Evolutionary conservation across 106 monocot genomes (phyloP).

Genomic region (Acorus calamus): DNA sequence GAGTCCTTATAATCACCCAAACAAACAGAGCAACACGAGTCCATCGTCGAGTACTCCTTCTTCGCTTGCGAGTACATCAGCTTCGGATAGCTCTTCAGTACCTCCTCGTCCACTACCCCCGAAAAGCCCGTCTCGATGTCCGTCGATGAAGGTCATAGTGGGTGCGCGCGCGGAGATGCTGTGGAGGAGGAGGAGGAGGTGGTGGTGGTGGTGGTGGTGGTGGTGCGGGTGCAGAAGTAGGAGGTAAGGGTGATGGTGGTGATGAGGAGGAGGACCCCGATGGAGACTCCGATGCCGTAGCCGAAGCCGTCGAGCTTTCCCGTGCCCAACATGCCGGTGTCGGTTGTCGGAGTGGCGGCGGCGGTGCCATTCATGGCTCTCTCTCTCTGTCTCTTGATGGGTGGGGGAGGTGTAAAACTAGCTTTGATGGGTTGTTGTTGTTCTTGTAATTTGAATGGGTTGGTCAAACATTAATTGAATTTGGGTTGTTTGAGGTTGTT

Average conservation of each 20-base stretch:
- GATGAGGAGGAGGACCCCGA: constrained; percentile 55
- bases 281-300: constrained; percentile 54
- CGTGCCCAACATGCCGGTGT: constrained; percentile 8
- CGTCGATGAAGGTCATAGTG: not conserved
- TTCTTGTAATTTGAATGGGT: too few species aligned
- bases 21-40: constrained; percentile 46
- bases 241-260: constrained; percentile 34
- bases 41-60: not conserved
- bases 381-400: not conserved
- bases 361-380: not conserved
- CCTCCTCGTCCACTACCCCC: constrained; percentile 9
- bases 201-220: not conserved
- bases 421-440: too few species aligned
- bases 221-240: constrained; percentile 46
- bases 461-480: too few species aligned
- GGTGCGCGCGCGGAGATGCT: not conserved
- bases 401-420: too few species aligned
- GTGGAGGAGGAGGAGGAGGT: not conserved
- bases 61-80: constrained; percentile 23
- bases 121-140: not conserved
- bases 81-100: constrained; percentile 29
- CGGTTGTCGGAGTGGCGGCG: not conserved
- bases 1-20: constrained; percentile 44
- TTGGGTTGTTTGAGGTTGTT: too few species aligned
- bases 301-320: constrained; percentile 34